Conservation (phyloP, 1,284 basidiomycete species). For the Athelia psychrophila region DNA sequence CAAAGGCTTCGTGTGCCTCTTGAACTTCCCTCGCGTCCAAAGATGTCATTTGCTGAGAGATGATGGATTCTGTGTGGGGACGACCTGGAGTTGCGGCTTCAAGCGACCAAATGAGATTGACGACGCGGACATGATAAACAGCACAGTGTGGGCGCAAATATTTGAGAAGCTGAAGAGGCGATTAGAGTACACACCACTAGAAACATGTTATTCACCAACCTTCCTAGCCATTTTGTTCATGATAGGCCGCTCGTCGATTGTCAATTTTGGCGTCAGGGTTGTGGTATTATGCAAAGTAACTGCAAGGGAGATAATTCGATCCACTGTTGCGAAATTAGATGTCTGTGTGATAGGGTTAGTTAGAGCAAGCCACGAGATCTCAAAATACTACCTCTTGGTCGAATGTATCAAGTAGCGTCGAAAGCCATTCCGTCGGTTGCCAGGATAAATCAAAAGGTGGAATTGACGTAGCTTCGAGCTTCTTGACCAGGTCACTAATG, state of each 20-base stretch:
- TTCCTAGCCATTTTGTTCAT: slow-evolving; percentile 57
- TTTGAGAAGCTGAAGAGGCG: slow-evolving; percentile 54
- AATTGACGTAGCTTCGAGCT: slow-evolving; percentile 32
- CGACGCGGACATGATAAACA: slow-evolving; percentile 80
- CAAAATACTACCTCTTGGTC: slow-evolving; percentile 46
- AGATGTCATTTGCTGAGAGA: slow-evolving; percentile 68
- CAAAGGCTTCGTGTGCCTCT: slow-evolving; percentile 83
- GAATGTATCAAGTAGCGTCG: slow-evolving; percentile 44
- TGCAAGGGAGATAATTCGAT: slow-evolving; percentile 59
- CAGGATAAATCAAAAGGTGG: slow-evolving; percentile 41
- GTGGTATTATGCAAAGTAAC: slow-evolving; percentile 52
- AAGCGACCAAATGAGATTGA: slow-evolving; percentile 85
- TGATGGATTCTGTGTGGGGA: slow-evolving; percentile 72
- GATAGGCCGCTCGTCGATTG: slow-evolving; percentile 50
- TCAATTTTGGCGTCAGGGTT: slow-evolving; percentile 48
- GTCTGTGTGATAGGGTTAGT: slow-evolving; percentile 33
- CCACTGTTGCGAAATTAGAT: slow-evolving; percentile 65
- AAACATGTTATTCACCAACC: slow-evolving; percentile 29
- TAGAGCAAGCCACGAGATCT: neutral
- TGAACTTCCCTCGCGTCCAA: slow-evolving; percentile 44
- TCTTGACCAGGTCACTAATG: slow-evolving; percentile 45
- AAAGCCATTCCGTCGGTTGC: slow-evolving; percentile 57
- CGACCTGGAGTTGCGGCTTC: slow-evolving; percentile 56
- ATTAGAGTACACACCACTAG: neutral
- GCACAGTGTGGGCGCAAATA: slow-evolving; percentile 71